Evolutionary conservation across 2,329 filamentous ascomycete species (phyloP), one percentile per base, ranked within the genome.

Genomic region (Xylariaceae sp.): DNA sequence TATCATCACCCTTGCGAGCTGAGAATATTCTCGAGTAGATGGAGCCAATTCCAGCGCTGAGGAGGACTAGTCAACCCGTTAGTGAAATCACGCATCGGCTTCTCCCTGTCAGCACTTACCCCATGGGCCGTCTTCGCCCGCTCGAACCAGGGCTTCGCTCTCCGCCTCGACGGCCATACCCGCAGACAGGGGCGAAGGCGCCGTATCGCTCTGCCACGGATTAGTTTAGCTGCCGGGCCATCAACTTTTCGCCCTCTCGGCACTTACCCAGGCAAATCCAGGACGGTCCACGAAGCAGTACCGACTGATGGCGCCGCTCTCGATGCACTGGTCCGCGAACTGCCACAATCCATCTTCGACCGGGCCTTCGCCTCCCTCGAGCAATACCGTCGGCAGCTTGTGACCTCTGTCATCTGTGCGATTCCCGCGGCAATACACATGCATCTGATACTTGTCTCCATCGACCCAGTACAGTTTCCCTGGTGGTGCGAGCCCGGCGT

Each of bases 201-300:
- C 88, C 35, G 92, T 90, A 59, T 98, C 92, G 29, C 74, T 78
- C 69, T 65, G 30, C 17, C 22, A 22, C 23, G 18, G 6, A 14
- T 44, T 32, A 42, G 39, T 15, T 5, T 10, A 25, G 2, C 18
- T 32, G n/a, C 7, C 12, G 5, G 23, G n/a, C n/a, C n/a, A 29
- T 43, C 15, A 42, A 77, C 77, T 19, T 17, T 12, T 29, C 7
- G 3, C 14, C 5, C 28, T 8, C 19, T 4, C 13, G 5, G 7
- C 6, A 51, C 60, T 49, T 47, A 65, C 62, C 80, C 87, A 94
- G 5, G 75, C 90, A 36, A 90, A 74, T 2, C 92, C 92, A 1
- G 92, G 92, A 15, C 92, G 82, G 56, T 98, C 92, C 55, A 86
- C 89, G 59, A 94, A 95, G 68, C 92, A 98, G 64, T 94, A 96